These are phyloP conservation scores for Cryptosporidium viatorum DNA, from an alignment of 169 alveolate species.

Conservation along the genomic window DNA sequence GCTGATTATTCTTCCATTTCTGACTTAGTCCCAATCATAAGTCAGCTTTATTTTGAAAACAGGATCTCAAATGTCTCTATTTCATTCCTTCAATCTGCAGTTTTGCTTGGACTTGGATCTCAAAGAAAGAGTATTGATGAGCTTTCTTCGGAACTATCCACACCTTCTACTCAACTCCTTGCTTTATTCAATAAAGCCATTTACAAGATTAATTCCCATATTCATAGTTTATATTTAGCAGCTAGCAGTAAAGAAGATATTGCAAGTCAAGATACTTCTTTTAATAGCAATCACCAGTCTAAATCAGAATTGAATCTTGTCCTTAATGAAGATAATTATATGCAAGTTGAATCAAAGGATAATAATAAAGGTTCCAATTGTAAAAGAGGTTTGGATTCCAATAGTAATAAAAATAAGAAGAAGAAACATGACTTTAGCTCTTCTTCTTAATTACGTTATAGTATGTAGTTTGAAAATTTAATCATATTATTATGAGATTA, in stretches of 20 bases:
- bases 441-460: not conserved
- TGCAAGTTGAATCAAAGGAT: not conserved
- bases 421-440: not conserved
- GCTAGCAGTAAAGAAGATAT: not conserved
- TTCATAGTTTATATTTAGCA: conserved; percentile 12
- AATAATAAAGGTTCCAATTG: not conserved
- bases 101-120: conserved; percentile 69
- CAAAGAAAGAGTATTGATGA: conserved; percentile 70
- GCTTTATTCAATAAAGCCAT: conserved; percentile 66
- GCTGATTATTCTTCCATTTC: conserved; percentile 65
- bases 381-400: not conserved
- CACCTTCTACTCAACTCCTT: conserved; percentile 67
- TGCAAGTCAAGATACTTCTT: not conserved
- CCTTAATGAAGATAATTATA: not conserved
- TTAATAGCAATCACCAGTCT: not conserved
- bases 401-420: conserved; percentile 22
- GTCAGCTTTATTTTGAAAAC: conserved; percentile 69
- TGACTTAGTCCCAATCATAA: conserved; percentile 52
- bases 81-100: conserved; percentile 57
- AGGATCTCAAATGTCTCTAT: conserved; percentile 43
- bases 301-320: not conserved
- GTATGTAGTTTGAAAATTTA: too few species aligned
- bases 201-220: conserved; percentile 33
- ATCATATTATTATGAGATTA: not conserved
- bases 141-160: conserved; percentile 25